phyloP scores from a whole-genome alignment of 257 asterid genomes.

The Petrea volubilis region DNA sequence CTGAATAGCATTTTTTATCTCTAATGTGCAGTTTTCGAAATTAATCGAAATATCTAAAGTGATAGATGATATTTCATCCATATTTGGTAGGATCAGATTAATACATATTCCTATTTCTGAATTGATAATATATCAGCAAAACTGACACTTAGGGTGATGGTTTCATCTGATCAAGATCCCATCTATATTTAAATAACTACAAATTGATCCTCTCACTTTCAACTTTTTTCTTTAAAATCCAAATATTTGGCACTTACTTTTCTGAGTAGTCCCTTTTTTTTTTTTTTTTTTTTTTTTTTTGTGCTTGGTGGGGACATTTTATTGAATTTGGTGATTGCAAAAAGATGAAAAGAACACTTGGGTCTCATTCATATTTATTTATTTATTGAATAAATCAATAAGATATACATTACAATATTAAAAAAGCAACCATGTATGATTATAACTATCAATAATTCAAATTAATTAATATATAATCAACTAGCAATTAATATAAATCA shows the following conservation, averaged over 20 bases:
- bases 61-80: not conserved
- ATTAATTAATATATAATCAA: not conserved
- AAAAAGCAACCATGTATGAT: not conserved
- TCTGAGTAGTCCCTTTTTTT: not conserved
- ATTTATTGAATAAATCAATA: not conserved
- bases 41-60: not conserved
- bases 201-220: conserved; percentile 9
- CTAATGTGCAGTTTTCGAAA: not conserved
- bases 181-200: not conserved
- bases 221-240: conserved; percentile 10
- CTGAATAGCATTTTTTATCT: too few species aligned
- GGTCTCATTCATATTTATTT: not conserved
- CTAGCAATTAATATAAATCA: not conserved
- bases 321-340: not conserved
- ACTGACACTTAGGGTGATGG: not conserved
- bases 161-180: not conserved
- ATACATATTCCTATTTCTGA: not conserved
- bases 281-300: too few species aligned
- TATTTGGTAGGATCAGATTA: not conserved
- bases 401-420: not conserved
- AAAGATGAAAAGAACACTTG: not conserved
- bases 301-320: conserved; percentile 1
- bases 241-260: conserved; percentile 8
- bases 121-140: not conserved
- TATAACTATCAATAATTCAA: not conserved